Evolutionary conservation across 306 rosid genomes (phyloP).

Genomic region (Lupinus albus): DNA sequence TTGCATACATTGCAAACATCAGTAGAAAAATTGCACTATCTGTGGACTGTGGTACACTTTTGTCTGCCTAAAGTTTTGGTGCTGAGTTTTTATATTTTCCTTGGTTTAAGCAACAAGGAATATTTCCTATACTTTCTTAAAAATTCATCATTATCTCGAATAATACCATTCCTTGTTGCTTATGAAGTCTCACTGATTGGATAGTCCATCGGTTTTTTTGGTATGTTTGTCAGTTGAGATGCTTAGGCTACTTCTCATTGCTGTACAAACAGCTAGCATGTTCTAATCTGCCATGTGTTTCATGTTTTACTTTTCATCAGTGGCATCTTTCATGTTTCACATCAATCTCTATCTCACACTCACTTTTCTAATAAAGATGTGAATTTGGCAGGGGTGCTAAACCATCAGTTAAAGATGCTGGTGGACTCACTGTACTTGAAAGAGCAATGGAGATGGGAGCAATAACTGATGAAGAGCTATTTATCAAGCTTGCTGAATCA

Average conservation of each 20-base stretch:
- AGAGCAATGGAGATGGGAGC: constrained; percentile 99
- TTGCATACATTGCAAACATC: not conserved
- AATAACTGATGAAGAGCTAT: constrained; percentile 86
- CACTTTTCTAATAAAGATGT: constrained; percentile 26
- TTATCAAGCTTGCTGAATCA: constrained; percentile 67
- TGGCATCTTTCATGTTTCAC: not conserved
- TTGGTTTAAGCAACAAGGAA: not conserved
- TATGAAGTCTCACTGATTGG: not conserved
- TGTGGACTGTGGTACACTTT: not conserved
- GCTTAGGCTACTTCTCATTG: not conserved
- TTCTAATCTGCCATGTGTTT: not conserved
- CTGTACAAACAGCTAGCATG: not conserved
- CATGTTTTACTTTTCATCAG: constrained; percentile 10
- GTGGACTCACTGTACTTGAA: constrained; percentile 76
- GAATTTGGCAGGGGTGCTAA: constrained; percentile 70
- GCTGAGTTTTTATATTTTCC: not conserved
- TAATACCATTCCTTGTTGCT: not conserved
- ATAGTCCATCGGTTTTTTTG: not conserved
- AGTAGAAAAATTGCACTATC: not conserved
- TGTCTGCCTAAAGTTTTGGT: not conserved
- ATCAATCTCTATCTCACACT: not conserved
- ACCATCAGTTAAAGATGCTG: constrained; percentile 77
- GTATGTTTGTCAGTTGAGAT: not conserved
- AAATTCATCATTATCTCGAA: constrained; percentile 1
- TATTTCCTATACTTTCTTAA: not conserved